Conservation (phyloP, 177 flowering plant genomes). For the Vitis hybrid region DNA sequence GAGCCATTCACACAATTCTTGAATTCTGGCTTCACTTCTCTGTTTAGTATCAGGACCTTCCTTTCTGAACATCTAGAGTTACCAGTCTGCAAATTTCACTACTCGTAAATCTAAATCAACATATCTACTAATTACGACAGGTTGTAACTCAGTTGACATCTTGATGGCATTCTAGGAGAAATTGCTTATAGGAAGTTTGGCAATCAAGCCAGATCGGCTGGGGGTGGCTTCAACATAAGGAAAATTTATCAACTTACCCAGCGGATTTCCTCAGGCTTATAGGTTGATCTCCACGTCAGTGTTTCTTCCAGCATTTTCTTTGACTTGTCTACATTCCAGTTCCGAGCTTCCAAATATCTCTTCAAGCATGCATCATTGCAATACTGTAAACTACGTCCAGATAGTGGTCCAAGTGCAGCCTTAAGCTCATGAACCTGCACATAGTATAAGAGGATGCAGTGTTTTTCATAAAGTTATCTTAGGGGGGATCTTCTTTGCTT, state of each 20-base stretch:
- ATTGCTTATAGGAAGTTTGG: no score
- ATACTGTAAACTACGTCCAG: conserved; percentile 57
- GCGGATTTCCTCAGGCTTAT: conserved; percentile 86
- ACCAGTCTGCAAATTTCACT: no score
- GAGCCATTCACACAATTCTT: no score
- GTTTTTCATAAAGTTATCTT: no score
- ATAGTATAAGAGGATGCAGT: conserved; percentile 3
- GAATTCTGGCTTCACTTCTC: no score
- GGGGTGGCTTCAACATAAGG: not conserved
- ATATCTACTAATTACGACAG: no score
- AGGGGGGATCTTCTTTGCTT: not conserved
- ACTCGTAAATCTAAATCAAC: no score
- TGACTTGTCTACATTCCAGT: conserved; percentile 86
- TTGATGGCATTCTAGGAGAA: no score
- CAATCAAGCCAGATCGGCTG: no score
- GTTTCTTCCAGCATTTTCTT: conserved; percentile 90
- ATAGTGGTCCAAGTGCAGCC: conserved; percentile 61
- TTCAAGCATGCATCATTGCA: conserved; percentile 75
- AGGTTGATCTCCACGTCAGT: conserved; percentile 76
- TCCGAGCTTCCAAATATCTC: conserved; percentile 88
- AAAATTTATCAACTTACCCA: conserved; percentile 57
- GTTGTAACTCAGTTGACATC: no score
- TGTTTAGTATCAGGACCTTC: no score
- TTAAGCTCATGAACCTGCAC: conserved; percentile 69
- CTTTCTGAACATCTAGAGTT: no score